Conservation (phyloP, 495 filamentous ascomycete species). For the Aspergillus indologenus region DNA sequence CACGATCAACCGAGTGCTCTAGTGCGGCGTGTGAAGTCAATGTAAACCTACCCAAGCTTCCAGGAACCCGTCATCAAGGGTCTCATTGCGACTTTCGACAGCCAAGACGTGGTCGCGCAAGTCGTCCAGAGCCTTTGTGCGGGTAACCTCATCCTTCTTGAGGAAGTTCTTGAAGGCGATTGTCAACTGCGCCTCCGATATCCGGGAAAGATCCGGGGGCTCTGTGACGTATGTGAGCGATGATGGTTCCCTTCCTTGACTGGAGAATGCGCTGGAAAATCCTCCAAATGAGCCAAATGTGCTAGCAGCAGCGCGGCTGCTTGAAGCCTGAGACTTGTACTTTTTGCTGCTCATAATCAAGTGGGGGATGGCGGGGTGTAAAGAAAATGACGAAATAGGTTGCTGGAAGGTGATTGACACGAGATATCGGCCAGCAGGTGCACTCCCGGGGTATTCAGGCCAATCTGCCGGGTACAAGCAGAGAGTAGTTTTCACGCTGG, state of each 20-base stretch:
- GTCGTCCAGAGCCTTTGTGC: constrained; percentile 89
- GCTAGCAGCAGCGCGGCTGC: constrained; percentile 58
- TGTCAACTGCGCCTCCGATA: constrained; percentile 75
- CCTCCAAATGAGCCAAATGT: constrained; percentile 48
- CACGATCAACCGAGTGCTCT: constrained; percentile 15
- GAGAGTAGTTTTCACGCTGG: neutral
- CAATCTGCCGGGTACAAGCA: neutral
- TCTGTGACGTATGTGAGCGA: constrained; percentile 79
- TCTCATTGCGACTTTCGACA: constrained; percentile 44
- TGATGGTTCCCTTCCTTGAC: constrained; percentile 49
- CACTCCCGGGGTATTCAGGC: neutral
- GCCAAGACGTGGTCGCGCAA: constrained; percentile 61
- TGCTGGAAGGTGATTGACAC: constrained; percentile 5
- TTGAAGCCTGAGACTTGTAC: constrained; percentile 71
- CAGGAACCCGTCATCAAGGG: constrained; percentile 70
- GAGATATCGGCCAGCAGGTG: neutral
- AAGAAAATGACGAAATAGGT: constrained; percentile 17
- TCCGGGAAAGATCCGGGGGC: constrained; percentile 72
- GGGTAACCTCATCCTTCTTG: constrained; percentile 91
- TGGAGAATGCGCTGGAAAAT: constrained; percentile 45
- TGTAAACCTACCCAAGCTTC: constrained; percentile 76
- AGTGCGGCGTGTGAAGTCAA: constrained; percentile 5
- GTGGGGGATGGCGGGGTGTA: constrained; percentile 41
- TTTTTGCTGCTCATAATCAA: constrained; percentile 58
- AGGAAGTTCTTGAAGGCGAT: constrained; percentile 88